These are phyloP conservation scores for Penicillium canescens DNA, from an alignment of 495 filamentous ascomycete genomes.

Conservation along the genomic window DNA sequence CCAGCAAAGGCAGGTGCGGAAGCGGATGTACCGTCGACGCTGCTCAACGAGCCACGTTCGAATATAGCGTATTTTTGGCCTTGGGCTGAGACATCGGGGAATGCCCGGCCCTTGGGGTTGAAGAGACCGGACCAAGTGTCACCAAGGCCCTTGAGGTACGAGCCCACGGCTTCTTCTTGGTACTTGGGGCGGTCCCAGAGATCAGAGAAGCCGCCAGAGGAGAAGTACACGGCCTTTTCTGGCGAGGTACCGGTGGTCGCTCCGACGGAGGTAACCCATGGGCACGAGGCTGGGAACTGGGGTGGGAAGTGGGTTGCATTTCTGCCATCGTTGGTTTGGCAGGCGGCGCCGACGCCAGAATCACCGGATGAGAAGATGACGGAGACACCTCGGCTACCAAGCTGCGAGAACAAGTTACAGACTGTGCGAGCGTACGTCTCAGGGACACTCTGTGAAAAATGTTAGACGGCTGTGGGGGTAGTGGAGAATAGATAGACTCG, in stretches of 20 bases:
- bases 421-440: slow-evolving; percentile 63
- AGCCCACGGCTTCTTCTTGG: slow-evolving; percentile 57
- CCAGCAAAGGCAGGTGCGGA: slow-evolving; percentile 63
- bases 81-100: slow-evolving; percentile 74
- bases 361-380: slow-evolving; percentile 74
- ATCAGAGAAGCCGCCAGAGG: slow-evolving; percentile 70
- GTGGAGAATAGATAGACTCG: neutral
- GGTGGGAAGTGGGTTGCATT: slow-evolving; percentile 67
- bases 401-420: slow-evolving; percentile 68
- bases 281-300: slow-evolving; percentile 71
- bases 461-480: slow-evolving; percentile 1
- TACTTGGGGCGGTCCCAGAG: slow-evolving; percentile 61
- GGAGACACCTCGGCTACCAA: slow-evolving; percentile 75
- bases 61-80: slow-evolving; percentile 53
- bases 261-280: slow-evolving; percentile 72
- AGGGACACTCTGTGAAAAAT: slow-evolving; percentile 60
- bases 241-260: slow-evolving; percentile 60
- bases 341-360: slow-evolving; percentile 66
- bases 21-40: slow-evolving; percentile 66
- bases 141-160: slow-evolving; percentile 56
- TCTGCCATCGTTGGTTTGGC: slow-evolving; percentile 65
- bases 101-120: slow-evolving; percentile 65
- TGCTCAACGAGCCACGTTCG: slow-evolving; percentile 48
- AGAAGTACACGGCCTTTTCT: slow-evolving; percentile 56
- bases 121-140: slow-evolving; percentile 49